phyloP scores from a whole-genome alignment of 2,329 filamentous ascomycete species.

The Aspergillus brasiliensis region DNA sequence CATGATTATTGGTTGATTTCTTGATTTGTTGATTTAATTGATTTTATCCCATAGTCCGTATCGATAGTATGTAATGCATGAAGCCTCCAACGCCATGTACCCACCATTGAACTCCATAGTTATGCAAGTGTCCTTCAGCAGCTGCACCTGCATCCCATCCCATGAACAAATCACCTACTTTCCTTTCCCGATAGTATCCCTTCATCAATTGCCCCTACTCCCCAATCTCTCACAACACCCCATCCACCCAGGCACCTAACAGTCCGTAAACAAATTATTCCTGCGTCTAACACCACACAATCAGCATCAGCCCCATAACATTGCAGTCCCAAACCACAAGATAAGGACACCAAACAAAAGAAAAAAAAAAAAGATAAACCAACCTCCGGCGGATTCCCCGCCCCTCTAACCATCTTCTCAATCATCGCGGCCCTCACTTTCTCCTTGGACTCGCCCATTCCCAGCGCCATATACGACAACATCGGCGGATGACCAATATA shows the following conservation, averaged over 20 bases:
- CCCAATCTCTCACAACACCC: background rate
- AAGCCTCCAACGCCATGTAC: no score
- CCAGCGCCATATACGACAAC: constrained; percentile 84
- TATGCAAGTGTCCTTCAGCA: no score
- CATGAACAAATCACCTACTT: background rate
- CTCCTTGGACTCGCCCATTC: constrained; percentile 80
- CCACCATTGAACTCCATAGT: no score
- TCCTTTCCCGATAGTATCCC: no score
- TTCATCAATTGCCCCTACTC: background rate
- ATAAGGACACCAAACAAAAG: background rate
- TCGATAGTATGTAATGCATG: no score
- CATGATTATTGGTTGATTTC: background rate
- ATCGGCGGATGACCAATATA: constrained; percentile 89
- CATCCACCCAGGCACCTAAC: background rate
- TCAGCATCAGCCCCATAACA: background rate
- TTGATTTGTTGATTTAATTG: no score
- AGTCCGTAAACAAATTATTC: background rate
- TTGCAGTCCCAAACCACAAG: background rate
- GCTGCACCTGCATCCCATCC: background rate
- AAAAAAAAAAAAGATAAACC: constrained; percentile 11
- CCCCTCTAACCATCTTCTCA: constrained; percentile 69
- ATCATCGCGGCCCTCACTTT: constrained; percentile 79
- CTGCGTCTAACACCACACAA: background rate
- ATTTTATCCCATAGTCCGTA: background rate
- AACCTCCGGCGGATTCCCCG: constrained; percentile 67